A percentile compares a stretch with the other conserved stretches of the same genome.
Evolutionary conservation across 805 yeast genomes (phyloP).

Genomic region (Candida wancherniae): DNA sequence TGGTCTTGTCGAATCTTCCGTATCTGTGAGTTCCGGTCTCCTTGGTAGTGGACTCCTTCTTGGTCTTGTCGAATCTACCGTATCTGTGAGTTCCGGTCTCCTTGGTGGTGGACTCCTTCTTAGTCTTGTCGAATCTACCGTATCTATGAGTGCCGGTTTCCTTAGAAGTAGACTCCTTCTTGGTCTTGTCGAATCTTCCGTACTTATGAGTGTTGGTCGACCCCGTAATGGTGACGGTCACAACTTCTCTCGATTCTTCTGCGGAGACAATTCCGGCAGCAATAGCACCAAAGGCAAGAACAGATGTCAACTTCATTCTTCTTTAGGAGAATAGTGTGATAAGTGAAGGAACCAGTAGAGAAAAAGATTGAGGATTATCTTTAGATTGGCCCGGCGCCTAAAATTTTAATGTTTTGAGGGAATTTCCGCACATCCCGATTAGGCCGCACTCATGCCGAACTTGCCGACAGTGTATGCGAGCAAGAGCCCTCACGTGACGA

Average conservation of each 20-base stretch:
- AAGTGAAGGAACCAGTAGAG: not conserved
- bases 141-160: conserved; percentile 17
- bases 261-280: conserved; percentile 14
- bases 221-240: conserved; percentile 17
- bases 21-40: conserved; percentile 28
- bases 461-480: conserved; percentile 10
- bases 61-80: conserved; percentile 54
- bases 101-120: conserved; percentile 9
- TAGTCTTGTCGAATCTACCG: conserved; percentile 20
- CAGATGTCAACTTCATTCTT: conserved; percentile 16
- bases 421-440: conserved; percentile 15
- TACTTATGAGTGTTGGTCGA: conserved; percentile 18
- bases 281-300: conserved; percentile 14
- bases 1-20: conserved; percentile 19
- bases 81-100: conserved; percentile 42
- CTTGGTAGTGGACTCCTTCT: conserved; percentile 15
- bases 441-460: conserved; percentile 14
- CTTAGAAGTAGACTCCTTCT: conserved; percentile 9
- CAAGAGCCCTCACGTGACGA: too few relatives aligned
- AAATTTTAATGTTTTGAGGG: conserved; percentile 15
- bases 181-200: conserved; percentile 23
- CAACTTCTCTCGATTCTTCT: conserved; percentile 13
- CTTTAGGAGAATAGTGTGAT: not conserved
- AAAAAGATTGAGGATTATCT: not conserved
- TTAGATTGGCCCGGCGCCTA: not conserved